These are phyloP conservation scores for Boletus fagicola DNA, from an alignment of 768 basidiomycete genomes.

Conservation along the genomic window DNA sequence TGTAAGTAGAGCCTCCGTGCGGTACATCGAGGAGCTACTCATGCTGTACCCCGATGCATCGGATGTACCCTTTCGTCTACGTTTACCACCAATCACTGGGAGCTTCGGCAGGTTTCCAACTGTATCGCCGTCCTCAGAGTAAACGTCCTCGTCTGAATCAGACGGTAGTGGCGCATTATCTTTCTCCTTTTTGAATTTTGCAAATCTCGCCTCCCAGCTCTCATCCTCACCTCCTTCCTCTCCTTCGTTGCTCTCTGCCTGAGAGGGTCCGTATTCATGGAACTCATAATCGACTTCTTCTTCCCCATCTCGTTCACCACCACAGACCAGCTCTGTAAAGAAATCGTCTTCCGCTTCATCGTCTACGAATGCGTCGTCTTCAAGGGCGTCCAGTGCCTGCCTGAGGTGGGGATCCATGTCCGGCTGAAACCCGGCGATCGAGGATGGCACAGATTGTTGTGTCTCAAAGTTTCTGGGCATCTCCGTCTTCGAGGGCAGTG, in stretches of 20 bases:
- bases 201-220: constrained; percentile 81
- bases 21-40: constrained; percentile 95
- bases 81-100: constrained; percentile 76
- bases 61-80: constrained; percentile 68
- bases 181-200: constrained; percentile 67
- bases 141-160: constrained; percentile 51
- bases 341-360: constrained; percentile 72
- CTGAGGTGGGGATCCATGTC: constrained; percentile 96
- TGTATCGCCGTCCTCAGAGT: constrained; percentile 78
- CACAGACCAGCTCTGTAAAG: constrained; percentile 67
- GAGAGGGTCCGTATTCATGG: constrained; percentile 42
- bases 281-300: constrained; percentile 71
- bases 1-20: constrained; percentile 83
- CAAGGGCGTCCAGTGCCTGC: constrained; percentile 89
- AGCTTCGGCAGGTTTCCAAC: constrained; percentile 71
- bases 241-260: constrained; percentile 20
- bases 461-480: constrained; percentile 73
- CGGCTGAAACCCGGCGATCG: constrained; percentile 86
- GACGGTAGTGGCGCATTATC: constrained; percentile 21
- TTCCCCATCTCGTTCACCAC: constrained; percentile 63
- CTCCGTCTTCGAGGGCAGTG: constrained; percentile 69
- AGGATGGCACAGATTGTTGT: constrained; percentile 75
- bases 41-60: constrained; percentile 95
- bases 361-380: constrained; percentile 93
- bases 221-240: constrained; percentile 30